Percentiles rank a stretch among this genome's conserved stretches.
These are phyloP conservation scores for Penicillium coffeae DNA, from an alignment of 495 filamentous ascomycete species.

Conservation along the genomic window DNA sequence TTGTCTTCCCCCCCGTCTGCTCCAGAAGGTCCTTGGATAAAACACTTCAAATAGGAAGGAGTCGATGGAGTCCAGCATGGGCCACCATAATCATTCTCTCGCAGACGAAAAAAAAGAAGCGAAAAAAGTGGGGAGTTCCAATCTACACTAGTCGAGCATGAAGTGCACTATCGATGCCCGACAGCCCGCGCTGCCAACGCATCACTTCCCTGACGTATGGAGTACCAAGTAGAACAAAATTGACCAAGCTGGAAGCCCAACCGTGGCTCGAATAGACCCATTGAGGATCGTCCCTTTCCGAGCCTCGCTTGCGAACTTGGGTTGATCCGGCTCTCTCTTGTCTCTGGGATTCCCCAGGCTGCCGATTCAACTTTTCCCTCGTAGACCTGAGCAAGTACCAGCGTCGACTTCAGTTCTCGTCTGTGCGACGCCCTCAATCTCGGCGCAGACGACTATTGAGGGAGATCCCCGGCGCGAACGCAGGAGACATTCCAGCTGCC, in stretches of 20 bases:
- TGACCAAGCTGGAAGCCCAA: constrained; percentile 5
- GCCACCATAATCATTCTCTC: neutral
- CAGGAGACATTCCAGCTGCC: constrained; percentile 8
- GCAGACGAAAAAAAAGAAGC: neutral
- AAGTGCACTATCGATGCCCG: constrained; percentile 11
- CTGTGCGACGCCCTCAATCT: neutral
- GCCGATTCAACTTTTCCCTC: neutral
- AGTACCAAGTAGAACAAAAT: neutral
- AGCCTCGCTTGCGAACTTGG: neutral
- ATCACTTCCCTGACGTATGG: constrained; percentile 3
- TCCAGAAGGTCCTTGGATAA: neutral
- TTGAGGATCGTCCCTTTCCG: constrained; percentile 5
- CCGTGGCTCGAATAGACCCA: constrained; percentile 14
- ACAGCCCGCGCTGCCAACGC: constrained; percentile 17
- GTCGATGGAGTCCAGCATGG: neutral
- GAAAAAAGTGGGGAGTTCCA: neutral
- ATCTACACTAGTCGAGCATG: neutral
- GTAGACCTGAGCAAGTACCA: neutral
- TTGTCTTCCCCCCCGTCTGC: neutral
- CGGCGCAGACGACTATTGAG: neutral
- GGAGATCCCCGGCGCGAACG: neutral
- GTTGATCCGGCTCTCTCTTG: neutral
- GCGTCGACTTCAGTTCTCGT: neutral
- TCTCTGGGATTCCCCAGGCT: no score
- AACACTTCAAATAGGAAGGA: neutral